A percentile compares a stretch with the other conserved stretches of the same genome.
Conservation (phyloP, 75 land plant genomes). For the Adiantum capillusveneris region DNA sequence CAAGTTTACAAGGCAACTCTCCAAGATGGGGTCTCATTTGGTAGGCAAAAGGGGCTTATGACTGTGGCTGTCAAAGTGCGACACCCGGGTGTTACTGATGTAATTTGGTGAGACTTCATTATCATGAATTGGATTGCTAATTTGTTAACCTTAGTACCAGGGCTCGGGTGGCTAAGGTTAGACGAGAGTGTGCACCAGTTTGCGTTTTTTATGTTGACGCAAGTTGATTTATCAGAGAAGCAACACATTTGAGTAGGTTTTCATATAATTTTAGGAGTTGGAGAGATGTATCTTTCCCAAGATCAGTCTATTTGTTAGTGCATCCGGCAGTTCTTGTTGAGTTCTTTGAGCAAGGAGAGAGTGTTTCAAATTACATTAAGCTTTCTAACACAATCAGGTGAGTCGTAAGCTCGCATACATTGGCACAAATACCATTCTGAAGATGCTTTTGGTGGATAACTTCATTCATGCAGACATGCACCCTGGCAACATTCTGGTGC, state of each 20-base stretch:
- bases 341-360: conserved; percentile 75
- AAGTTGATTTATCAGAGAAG: conserved; percentile 90
- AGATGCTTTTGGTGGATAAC: conserved; percentile 94
- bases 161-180: conserved; percentile 51
- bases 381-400: conserved; percentile 27
- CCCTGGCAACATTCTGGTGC: too few species aligned
- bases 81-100: conserved; percentile 81
- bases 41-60: conserved; percentile 41
- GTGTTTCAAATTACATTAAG: conserved; percentile 58
- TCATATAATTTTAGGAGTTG: conserved; percentile 71
- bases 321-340: conserved; percentile 86
- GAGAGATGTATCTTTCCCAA: conserved; percentile 90
- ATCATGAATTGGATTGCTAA: conserved; percentile 66
- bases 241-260: conserved; percentile 83
- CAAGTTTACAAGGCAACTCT: conserved; percentile 69
- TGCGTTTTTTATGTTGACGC: conserved; percentile 79
- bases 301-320: conserved; percentile 77
- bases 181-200: conserved; percentile 62
- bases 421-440: conserved; percentile 73
- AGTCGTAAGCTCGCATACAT: conserved; percentile 68
- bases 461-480: too few species aligned
- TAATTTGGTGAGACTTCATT: conserved; percentile 63
- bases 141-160: conserved; percentile 43
- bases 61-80: conserved; percentile 79
- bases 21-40: conserved; percentile 29